Conservation (phyloP, 2,329 filamentous ascomycete species). For the Lithohypha guttulata region DNA sequence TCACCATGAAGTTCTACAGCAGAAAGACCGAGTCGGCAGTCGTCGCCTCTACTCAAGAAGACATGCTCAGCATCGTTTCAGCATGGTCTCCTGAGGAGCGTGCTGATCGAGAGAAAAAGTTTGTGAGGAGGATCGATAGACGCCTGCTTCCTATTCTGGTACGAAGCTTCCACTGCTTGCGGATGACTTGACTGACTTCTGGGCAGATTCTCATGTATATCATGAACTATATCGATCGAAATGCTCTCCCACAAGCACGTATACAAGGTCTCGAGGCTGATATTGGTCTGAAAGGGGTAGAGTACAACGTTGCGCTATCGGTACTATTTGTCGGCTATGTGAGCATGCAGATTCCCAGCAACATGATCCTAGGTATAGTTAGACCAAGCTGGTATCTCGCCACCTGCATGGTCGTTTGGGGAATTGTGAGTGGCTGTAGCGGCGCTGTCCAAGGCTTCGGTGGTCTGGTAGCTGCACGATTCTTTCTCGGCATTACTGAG, state of each 20-base stretch:
- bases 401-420: too few species aligned
- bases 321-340: conserved; percentile 21
- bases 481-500: conserved; percentile 41
- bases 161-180: conserved; percentile 34
- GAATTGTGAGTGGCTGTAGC: conserved; percentile 33
- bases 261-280: conserved; percentile 35
- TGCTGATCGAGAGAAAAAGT: conserved; percentile 30
- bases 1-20: too few species aligned
- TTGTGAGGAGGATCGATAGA: conserved; percentile 39
- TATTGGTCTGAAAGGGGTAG: conserved; percentile 33
- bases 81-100: too few species aligned
- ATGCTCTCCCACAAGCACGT: conserved; percentile 39
- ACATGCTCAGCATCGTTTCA: too few species aligned
- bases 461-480: conserved; percentile 31
- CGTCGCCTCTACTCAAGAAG: too few species aligned
- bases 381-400: conserved; percentile 30
- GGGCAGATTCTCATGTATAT: conserved; percentile 7
- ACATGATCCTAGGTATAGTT: conserved; percentile 33
- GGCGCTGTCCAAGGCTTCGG: conserved; percentile 30
- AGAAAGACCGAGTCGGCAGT: too few species aligned
- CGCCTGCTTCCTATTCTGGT: conserved; percentile 40
- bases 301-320: conserved; percentile 26
- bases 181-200: too few species aligned
- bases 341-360: conserved; percentile 33
- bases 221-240: conserved; percentile 27